Percentiles rank a stretch among this genome's conserved stretches.
Conservation (phyloP, 805 yeast species). For the Starmera quercuum region DNA sequence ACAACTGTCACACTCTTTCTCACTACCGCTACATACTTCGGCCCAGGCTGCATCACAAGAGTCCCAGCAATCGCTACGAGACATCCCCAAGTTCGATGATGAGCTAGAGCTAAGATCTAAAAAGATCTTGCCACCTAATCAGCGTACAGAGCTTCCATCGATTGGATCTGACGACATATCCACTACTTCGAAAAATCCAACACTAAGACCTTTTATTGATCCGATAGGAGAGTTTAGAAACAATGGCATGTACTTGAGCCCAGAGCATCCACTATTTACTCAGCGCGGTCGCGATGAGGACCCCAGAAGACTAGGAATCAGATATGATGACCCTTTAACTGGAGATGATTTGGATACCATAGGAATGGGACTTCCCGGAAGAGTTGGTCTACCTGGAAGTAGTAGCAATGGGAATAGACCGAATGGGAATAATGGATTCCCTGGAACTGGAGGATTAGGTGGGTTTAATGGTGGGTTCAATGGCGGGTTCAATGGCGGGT, state of each 20-base stretch:
- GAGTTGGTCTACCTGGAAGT: conserved; percentile 15
- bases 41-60: no score
- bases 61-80: no score
- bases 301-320: conserved; percentile 4
- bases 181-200: conserved; percentile 37
- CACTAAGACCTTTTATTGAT: conserved; percentile 34
- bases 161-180: conserved; percentile 47
- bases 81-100: conserved; percentile 45
- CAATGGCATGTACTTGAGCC: conserved; percentile 51
- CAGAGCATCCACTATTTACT: conserved; percentile 42
- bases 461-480: no score
- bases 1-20: no score
- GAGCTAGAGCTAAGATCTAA: conserved; percentile 33
- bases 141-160: conserved; percentile 15
- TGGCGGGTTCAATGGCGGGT: no score
- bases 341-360: conserved; percentile 35
- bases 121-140: conserved; percentile 1
- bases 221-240: conserved; percentile 21
- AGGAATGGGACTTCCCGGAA: conserved; percentile 40
- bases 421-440: no score
- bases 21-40: no score
- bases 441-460: no score
- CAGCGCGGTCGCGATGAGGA: not conserved
- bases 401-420: no score
- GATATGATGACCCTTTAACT: conserved; percentile 44